phyloP scores from a whole-genome alignment of 345 rosid species.

The Euphorbia peplus region DNA sequence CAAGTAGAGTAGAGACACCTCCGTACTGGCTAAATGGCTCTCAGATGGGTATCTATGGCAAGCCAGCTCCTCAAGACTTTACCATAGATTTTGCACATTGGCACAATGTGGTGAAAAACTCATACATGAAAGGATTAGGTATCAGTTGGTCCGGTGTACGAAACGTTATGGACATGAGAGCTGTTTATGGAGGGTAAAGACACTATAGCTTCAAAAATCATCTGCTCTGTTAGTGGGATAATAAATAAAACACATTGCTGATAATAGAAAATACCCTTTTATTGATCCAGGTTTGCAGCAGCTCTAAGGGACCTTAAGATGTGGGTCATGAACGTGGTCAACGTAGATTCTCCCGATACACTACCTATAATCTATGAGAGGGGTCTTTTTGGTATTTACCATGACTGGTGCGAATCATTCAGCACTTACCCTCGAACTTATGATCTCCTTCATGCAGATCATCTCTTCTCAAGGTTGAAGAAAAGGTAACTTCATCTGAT shows the following conservation, averaged over 20 bases:
- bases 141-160: conserved; percentile 81
- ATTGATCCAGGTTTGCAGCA: conserved; percentile 67
- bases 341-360: conserved; percentile 75
- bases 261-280: not conserved
- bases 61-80: conserved; percentile 84
- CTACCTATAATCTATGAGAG: conserved; percentile 87
- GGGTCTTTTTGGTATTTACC: conserved; percentile 86
- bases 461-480: conserved; percentile 81
- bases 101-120: conserved; percentile 62
- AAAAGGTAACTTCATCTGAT: conserved; percentile 36
- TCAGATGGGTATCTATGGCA: conserved; percentile 90
- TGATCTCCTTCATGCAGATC: conserved; percentile 88
- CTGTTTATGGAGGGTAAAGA: conserved; percentile 83
- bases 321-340: conserved; percentile 89
- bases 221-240: not conserved
- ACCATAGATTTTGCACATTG: conserved; percentile 67
- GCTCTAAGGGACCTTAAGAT: conserved; percentile 66
- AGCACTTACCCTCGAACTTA: conserved; percentile 80
- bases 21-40: conserved; percentile 84
- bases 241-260: not conserved
- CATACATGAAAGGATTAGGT: conserved; percentile 70
- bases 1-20: conserved; percentile 51
- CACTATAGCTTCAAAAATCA: not conserved
- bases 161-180: conserved; percentile 94
- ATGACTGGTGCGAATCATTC: conserved; percentile 94